Percentiles rank a stretch among this genome's conserved stretches.
Conservation (phyloP, 1,139 yeast species). For the Geotrichum klebahnii region DNA sequence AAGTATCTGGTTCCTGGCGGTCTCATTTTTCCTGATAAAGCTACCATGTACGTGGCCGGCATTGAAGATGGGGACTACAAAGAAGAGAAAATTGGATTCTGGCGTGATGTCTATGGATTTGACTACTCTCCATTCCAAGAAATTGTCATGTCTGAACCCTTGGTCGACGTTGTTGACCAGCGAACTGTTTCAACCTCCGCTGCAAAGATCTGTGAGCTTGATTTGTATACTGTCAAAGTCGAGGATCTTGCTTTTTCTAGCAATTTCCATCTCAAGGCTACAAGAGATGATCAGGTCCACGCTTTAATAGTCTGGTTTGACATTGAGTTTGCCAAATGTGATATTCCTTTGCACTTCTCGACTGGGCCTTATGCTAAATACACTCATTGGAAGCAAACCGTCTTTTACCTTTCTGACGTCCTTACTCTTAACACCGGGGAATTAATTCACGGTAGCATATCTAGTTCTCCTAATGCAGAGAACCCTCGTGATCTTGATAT, state of each 20-base stretch:
- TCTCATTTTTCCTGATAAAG: conserved; percentile 90
- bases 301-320: conserved; percentile 95
- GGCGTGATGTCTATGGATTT: conserved; percentile 97
- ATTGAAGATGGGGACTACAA: conserved; percentile 94
- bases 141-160: conserved; percentile 85
- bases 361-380: conserved; percentile 47
- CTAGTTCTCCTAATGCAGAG: conserved; percentile 66
- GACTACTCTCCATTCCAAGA: conserved; percentile 74
- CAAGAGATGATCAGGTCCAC: conserved; percentile 76
- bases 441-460: conserved; percentile 61
- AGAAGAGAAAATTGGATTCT: conserved; percentile 84
- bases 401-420: conserved; percentile 82
- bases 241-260: conserved; percentile 75
- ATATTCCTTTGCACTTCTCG: conserved; percentile 42
- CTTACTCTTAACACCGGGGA: conserved; percentile 78
- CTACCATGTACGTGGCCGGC: conserved; percentile 85
- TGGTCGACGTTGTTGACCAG: conserved; percentile 88
- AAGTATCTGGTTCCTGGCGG: conserved; percentile 83
- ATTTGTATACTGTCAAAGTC: conserved; percentile 80
- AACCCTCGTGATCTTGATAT: conserved; percentile 70
- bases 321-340: conserved; percentile 65
- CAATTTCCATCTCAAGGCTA: conserved; percentile 64
- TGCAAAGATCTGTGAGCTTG: conserved; percentile 70
- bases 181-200: conserved; percentile 70
- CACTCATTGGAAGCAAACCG: conserved; percentile 90